Evolutionary conservation across 2,329 filamentous ascomycete species (phyloP).

Genomic region (Paecilomyces formosus): DNA sequence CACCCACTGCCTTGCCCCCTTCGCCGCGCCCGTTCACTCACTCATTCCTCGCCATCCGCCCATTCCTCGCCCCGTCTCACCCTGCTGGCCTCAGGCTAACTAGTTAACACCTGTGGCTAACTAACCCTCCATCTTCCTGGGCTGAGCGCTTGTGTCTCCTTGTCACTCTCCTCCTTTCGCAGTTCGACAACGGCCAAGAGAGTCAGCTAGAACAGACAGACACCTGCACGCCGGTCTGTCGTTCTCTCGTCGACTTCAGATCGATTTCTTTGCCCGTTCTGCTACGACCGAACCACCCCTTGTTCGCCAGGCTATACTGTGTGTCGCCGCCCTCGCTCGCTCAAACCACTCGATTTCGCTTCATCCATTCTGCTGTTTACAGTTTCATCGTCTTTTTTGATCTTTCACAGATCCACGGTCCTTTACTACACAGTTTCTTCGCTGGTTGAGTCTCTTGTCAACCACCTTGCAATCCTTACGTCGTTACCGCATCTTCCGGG

Average conservation of each 20-base stretch:
- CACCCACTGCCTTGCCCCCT: not conserved
- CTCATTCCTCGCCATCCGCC: not conserved
- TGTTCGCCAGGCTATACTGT: conserved; percentile 20
- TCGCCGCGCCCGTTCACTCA: not conserved
- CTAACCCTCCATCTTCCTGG: conserved; percentile 3
- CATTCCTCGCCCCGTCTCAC: conserved; percentile 6
- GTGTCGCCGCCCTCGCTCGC: conserved; percentile 25
- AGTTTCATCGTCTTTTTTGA: conserved; percentile 8
- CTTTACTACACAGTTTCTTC: conserved; percentile 6
- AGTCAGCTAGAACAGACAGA: not conserved
- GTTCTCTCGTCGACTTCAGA: not conserved
- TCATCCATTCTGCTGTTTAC: conserved; percentile 4
- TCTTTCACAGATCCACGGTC: conserved; percentile 6
- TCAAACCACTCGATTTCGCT: conserved; percentile 11
- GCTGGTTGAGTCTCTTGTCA: not conserved
- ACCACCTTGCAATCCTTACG: conserved; percentile 1
- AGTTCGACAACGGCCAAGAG: not conserved
- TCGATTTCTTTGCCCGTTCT: not conserved
- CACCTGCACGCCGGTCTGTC: not conserved
- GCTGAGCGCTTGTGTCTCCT: not conserved
- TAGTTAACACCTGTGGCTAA: not conserved
- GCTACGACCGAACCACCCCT: conserved; percentile 1
- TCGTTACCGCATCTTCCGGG: not conserved
- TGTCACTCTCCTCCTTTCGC: not conserved
- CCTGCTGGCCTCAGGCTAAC: conserved; percentile 6